Evolutionary conservation across 306 rosid species (phyloP), one percentile per base, ranked within the genome.

Genomic region (Pyrus pyrifolia): DNA sequence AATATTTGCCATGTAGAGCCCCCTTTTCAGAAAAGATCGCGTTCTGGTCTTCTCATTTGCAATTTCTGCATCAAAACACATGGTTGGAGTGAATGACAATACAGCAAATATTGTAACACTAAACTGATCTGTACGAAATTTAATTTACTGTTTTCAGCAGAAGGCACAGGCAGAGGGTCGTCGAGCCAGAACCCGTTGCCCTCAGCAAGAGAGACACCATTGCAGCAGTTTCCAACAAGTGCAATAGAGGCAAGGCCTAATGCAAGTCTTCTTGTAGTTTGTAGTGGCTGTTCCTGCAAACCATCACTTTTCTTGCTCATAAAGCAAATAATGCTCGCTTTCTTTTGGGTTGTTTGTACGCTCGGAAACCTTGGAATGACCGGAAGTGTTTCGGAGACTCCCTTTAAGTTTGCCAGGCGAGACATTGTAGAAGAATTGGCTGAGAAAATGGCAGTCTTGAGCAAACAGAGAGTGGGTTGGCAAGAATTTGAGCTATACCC

Each of bases 1-100:
- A 72, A 95, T 89, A 15, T 92, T 67, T 2, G 97, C 97, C 75
- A 95, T 92, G 76, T 73, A 90, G 1, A 95, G 15, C 52, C 90
- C 89, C 59, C 76, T 95, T 79, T 88, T 90, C 64, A 95, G 78
- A 76, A 92, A 92, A 6, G 97, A 90, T 10, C 97, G 92, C 17
- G 96, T 92, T 19, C 93, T 93, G 7, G 93, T 95, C 75, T 87
- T 87, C 88, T 91, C 96, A 59, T 92, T 91, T 17, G 88, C 90
- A 62, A 95, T 88, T 30, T 89, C 97, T 95, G 82, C 46, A 29
- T 73, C 58, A 60, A 80, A 73, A 73, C 74, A 45, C 78, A 61
- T 27, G 44, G 25, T 27, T 61, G 35, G 35, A 22, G 63, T 63
- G 44, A 63, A 31, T 61, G 21, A 25, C 21, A 61, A 61, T 27